These are phyloP conservation scores for Sparassis latifolia DNA, from an alignment of 1,284 basidiomycete species.

Conservation along the genomic window DNA sequence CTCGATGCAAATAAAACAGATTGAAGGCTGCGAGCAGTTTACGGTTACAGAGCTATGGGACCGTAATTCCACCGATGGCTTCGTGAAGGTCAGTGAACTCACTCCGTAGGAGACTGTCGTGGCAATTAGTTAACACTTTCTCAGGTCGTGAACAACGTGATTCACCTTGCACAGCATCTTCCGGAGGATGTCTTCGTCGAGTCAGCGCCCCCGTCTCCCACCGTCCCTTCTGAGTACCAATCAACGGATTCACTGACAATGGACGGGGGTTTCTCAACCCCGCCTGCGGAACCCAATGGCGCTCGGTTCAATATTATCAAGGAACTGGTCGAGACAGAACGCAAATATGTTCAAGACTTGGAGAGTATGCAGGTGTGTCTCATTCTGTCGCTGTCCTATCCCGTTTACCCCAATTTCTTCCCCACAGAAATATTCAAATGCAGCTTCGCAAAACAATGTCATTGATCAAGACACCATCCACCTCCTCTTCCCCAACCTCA, in stretches of 20 bases:
- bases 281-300: slow-evolving; percentile 37
- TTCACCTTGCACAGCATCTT: slow-evolving; percentile 78
- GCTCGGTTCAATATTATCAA: slow-evolving; percentile 59
- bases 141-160: slow-evolving; percentile 89
- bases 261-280: slow-evolving; percentile 23
- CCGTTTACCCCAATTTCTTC: neutral
- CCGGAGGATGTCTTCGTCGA: slow-evolving; percentile 70
- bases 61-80: slow-evolving; percentile 87
- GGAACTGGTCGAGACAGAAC: slow-evolving; percentile 91
- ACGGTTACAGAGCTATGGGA: slow-evolving; percentile 88
- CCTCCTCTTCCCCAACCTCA: slow-evolving; percentile 91
- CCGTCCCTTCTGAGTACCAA: slow-evolving; percentile 43
- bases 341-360: slow-evolving; percentile 97
- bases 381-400: neutral
- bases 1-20: slow-evolving; percentile 64
- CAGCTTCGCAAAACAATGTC: slow-evolving; percentile 75
- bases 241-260: slow-evolving; percentile 52
- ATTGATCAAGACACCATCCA: slow-evolving; percentile 95
- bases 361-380: slow-evolving; percentile 87
- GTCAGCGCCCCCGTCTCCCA: slow-evolving; percentile 51
- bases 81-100: slow-evolving; percentile 74
- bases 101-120: neutral
- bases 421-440: slow-evolving; percentile 74
- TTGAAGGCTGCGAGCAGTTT: slow-evolving; percentile 64
- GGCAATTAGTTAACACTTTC: neutral